These are phyloP conservation scores for Solanum medicagineum DNA, from an alignment of 257 asterid species.

Conservation along the genomic window DNA sequence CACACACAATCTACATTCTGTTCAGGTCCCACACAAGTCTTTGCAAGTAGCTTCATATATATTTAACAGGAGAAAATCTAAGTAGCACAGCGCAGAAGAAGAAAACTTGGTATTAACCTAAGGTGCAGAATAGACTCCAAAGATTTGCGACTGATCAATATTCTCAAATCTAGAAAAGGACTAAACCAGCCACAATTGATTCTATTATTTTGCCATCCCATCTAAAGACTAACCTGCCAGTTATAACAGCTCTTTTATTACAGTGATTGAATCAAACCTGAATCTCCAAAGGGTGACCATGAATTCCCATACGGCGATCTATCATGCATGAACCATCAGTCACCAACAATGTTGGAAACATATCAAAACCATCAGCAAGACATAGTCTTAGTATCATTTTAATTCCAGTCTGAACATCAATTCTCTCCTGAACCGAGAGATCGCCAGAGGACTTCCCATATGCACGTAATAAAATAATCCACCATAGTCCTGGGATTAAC, in stretches of 20 bases:
- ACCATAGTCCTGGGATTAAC: slow-evolving; percentile 54
- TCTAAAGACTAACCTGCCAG: background rate
- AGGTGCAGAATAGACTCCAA: background rate
- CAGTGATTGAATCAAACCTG: slow-evolving; percentile 26
- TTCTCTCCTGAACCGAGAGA: slow-evolving; percentile 58
- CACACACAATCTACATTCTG: background rate
- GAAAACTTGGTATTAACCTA: background rate
- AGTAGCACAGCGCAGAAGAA: background rate
- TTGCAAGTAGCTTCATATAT: background rate
- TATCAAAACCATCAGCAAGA: slow-evolving; percentile 79
- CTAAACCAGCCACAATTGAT: background rate
- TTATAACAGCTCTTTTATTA: background rate
- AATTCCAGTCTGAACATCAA: slow-evolving; percentile 76
- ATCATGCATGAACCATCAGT: slow-evolving; percentile 85
- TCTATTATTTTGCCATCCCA: background rate
- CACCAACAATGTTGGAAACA: slow-evolving; percentile 67
- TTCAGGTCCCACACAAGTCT: background rate
- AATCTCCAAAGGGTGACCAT: slow-evolving; percentile 73
- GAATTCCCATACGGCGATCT: slow-evolving; percentile 84
- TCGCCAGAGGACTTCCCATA: slow-evolving; percentile 76
- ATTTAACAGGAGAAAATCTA: background rate
- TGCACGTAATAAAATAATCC: slow-evolving; percentile 73
- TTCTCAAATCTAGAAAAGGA: background rate
- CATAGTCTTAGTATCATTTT: slow-evolving; percentile 66
- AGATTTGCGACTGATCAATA: background rate